Evolutionary conservation across 306 rosid species (phyloP), one percentile per base, ranked within the genome.

Genomic region (Vachellia collinsii): DNA sequence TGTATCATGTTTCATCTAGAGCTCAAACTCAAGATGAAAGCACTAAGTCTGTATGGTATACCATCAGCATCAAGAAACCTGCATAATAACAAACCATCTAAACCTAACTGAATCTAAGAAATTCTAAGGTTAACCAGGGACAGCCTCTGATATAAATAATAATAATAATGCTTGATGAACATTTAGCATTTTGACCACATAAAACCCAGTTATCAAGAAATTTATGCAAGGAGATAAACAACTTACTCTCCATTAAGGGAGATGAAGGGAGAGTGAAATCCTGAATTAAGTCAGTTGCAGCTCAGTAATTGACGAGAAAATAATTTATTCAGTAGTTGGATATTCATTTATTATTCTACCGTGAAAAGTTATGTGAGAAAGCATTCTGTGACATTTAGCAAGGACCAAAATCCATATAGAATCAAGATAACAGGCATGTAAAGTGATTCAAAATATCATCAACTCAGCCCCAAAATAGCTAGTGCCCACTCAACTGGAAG

Each of bases 61-160:
- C 78, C 85, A 54, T 80, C 91, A 83, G 88, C 85, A 74, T 76
- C 83, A 64, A 86, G 73, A 80, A 68, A 89, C 93, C 97, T 89
- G 93, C 97, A 89, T 85, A 46, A 83, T 70, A 80, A 77, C 85
- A 88, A 83, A 48, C 25, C 84, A 72, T 83, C 91, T 85, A 88
- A 89, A 89, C 90, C 93, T 82, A 87, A 74, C 69, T 71, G 90
- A 82, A 80, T 70, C 90, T 74, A 67, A 68, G 71, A 39, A 86
- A 56, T 72, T 65, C 59, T 70, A 73, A 79, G 72, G 72, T 79
- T 85, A 88, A 78, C 34, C 73, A 72, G 7, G n/a, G 3, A 77
- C 8, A 17, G 43, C 69, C 34, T 65, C 74, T 44, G 46, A 58
- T 29, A 68, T 76, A n/a, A 36, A 76, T 73, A 80, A 68, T 53